Evolutionary conservation across 345 rosid species (phyloP), one percentile per base, ranked within the genome.

Genomic region (Gossypium longicalyx): DNA sequence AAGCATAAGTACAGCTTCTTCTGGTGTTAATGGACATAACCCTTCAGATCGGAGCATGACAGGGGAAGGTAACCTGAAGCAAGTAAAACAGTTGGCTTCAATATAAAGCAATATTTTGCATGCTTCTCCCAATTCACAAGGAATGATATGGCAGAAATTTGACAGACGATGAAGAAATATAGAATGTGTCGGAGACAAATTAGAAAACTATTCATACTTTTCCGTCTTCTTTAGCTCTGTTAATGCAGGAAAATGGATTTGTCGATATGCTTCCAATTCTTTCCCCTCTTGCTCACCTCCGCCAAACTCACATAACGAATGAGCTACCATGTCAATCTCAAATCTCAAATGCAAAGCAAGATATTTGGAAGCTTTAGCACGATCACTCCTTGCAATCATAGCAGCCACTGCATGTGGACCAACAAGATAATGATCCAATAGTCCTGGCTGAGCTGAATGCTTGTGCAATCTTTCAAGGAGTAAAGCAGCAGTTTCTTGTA

Each of bases 301-400:
- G 71, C 98, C 98, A 61, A 86, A 95, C 72, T 93, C 91, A 63
- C 99, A 95, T 7, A 90, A 82, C 70, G 99, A 93, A 88, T 95
- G 99, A 80, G 99, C 98, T 43, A 93, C 93, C 99, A 93, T 93
- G 75, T 93, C 98, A 15, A 96, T 91, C 84, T 96, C 98, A 74
- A 93, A 93, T 77, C 99, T 86, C 76, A 96, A 84, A 79, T 93
- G 99, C 29, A 96, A 71, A 41, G 97, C 90, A 71, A 96, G 87
- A 82, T 89, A 95, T 83, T 74, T 90, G 41, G 96, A 86, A 78
- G 88, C 80, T 77, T 90, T 95, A 7, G 81, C 65, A 69, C 56
- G 85, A 72, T 79, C 80, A 0, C 58, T 70, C 74, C 85, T 82
- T 71, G 54, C 85, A 66, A 85, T 83, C 69, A 77, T 57, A 34